These are phyloP conservation scores for Thalassiosira exigua DNA, from an alignment of 352 stramenopile species.

Conservation along the genomic window DNA sequence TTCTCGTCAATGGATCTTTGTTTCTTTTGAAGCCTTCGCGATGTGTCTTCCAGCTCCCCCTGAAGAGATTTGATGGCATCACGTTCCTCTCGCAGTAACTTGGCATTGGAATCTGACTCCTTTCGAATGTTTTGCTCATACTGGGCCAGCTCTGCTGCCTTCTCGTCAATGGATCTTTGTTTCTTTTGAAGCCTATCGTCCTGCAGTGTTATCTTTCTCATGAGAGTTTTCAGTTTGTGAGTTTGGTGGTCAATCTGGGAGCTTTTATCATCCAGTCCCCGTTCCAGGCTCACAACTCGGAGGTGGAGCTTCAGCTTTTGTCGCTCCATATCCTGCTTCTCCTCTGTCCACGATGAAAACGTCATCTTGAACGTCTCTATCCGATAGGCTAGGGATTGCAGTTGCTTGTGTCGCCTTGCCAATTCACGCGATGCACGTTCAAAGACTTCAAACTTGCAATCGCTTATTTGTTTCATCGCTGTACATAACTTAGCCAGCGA, in stretches of 20 bases:
- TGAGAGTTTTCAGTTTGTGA: constrained; percentile 53
- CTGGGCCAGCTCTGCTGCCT: constrained; percentile 32
- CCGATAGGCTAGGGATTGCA: constrained; percentile 37
- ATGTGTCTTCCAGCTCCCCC: too few species aligned
- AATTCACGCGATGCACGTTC: constrained; percentile 42
- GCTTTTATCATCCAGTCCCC: constrained; percentile 39
- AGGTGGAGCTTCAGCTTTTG: constrained; percentile 44
- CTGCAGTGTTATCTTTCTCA: constrained; percentile 49
- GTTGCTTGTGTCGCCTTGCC: constrained; percentile 43
- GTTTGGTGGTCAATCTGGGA: constrained; percentile 49
- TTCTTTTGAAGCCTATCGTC: constrained; percentile 52
- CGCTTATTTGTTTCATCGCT: constrained; percentile 45
- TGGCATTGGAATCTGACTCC: too few species aligned
- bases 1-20: constrained; percentile 49
- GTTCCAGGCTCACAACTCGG: constrained; percentile 36
- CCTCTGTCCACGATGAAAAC: constrained; percentile 46
- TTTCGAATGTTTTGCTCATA: constrained; percentile 31
- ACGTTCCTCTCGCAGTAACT: too few species aligned
- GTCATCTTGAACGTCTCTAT: constrained; percentile 39
- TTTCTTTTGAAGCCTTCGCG: constrained; percentile 53
- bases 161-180: constrained; percentile 48
- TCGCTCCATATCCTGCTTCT: constrained; percentile 51
- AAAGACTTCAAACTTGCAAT: constrained; percentile 36
- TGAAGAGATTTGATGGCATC: too few species aligned
- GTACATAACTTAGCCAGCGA: constrained; percentile 22